Conservation (phyloP, 2,329 filamentous ascomycete species). For the Penicillium corylophilum region DNA sequence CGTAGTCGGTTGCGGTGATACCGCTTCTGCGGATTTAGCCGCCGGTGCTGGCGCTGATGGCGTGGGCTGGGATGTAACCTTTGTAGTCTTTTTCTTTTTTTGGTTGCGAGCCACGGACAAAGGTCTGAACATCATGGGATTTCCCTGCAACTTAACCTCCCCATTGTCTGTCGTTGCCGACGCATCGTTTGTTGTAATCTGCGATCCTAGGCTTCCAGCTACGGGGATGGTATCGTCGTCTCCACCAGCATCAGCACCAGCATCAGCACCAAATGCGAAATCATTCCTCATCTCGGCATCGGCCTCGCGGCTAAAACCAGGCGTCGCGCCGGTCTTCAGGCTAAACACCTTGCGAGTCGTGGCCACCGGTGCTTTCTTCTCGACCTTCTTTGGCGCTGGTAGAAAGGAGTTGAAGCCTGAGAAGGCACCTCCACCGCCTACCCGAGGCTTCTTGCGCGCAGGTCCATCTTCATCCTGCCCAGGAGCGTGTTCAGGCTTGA, state of each 20-base stretch:
- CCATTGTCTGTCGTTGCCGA: slow-evolving; percentile 21
- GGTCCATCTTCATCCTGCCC: slow-evolving; percentile 50
- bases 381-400: slow-evolving; percentile 69
- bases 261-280: slow-evolving; percentile 27
- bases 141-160: slow-evolving; percentile 62
- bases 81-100: slow-evolving; percentile 62
- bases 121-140: slow-evolving; percentile 84
- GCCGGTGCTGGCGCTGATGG: slow-evolving; percentile 14
- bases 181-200: slow-evolving; percentile 8
- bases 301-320: slow-evolving; percentile 71
- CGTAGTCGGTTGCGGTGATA: background rate
- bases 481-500: slow-evolving; percentile 39
- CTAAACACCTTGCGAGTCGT: slow-evolving; percentile 61
- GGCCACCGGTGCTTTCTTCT: slow-evolving; percentile 33
- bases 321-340: slow-evolving; percentile 78
- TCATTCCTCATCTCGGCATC: slow-evolving; percentile 39
- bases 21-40: slow-evolving; percentile 17
- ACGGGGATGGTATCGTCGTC: slow-evolving; percentile 32
- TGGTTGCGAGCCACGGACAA: slow-evolving; percentile 77
- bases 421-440: slow-evolving; percentile 67
- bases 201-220: slow-evolving; percentile 22
- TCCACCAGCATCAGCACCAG: slow-evolving; percentile 38
- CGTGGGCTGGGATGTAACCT: slow-evolving; percentile 26
- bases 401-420: slow-evolving; percentile 83
- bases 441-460: slow-evolving; percentile 69